Evolutionary conservation across 164 flowering plant species (phyloP), one percentile per base, ranked within the genome.

Genomic region (Liquidambar formosana): DNA sequence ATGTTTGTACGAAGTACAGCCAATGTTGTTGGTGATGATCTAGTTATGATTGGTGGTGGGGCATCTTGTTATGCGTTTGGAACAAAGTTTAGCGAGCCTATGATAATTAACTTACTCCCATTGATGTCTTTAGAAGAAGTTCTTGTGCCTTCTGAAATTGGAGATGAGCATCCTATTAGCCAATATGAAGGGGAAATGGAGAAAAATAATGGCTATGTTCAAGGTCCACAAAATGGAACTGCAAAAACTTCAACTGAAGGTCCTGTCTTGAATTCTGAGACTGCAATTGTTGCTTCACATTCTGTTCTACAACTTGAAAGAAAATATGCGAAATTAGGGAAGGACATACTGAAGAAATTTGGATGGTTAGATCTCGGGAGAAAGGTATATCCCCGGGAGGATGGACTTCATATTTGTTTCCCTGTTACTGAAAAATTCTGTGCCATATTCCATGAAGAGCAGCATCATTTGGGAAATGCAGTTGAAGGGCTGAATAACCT

Each of bases 1-100:
- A 78, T 95, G 61, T 81, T 95, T 80, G 92, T 95, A 67, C 96
- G 97, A n/a, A 79, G 87, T 75, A 88, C 97, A 19, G 81, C 80
- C 23, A 85, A 65, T 77, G 80, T 93, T 71, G 73, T 89, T 60
- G 87, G 84, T 69, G 85, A 89, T 84, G 81, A 88, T 76, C 84
- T 95, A 71, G 65, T 93, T 65, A 59, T 95, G 61, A 67, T 91
- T 66, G 97, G 99, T 78, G 97, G 97, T 62, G 97, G 99, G 33
- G 96, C 97, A 59, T 74, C 99, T 53, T 91, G 97, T 80, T 95
- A 89, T 83, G 99, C 99, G 60, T 95, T 95, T 83, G 99, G 99
- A 57, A 86, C 99, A 48, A 91, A 83, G 79, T 95, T 95, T 65
- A 93, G 86, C 68, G 90, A 85, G 77, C 96, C 97, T 25, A 57